Evolutionary conservation across 352 stramenopile species (phyloP).

Genomic region (Globisporangium iwayamae): DNA sequence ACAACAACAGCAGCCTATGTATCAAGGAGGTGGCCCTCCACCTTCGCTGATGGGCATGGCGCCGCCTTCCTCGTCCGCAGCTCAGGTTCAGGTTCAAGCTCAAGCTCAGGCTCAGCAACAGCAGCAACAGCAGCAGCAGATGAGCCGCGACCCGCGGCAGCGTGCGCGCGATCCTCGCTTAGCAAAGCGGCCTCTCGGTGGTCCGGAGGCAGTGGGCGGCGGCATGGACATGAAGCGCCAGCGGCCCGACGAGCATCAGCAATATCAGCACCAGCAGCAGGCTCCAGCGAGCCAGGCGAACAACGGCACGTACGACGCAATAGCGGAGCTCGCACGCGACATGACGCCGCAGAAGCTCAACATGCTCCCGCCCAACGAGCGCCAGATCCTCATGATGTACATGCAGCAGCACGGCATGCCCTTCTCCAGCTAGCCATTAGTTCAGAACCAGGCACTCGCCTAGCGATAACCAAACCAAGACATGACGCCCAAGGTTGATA

Average conservation of each 20-base stretch:
- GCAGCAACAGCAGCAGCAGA: conserved; percentile 16
- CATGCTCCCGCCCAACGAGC: conserved; percentile 71
- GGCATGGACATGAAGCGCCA: conserved; percentile 7
- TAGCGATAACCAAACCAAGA: background rate
- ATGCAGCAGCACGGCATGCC: conserved; percentile 84
- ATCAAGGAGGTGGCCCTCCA: conserved; percentile 16
- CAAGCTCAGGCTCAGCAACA: background rate
- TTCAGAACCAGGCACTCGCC: background rate
- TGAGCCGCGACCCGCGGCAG: conserved; percentile 48
- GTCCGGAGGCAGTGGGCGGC: background rate
- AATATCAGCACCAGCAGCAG: conserved; percentile 5
- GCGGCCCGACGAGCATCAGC: conserved; percentile 16
- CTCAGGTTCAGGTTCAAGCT: conserved; percentile 14
- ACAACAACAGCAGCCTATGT: conserved; percentile 1
- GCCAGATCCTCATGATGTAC: conserved; percentile 72
- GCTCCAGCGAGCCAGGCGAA: background rate
- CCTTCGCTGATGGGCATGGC: conserved; percentile 27
- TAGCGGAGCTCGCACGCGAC: conserved; percentile 67
- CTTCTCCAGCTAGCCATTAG: conserved; percentile 14
- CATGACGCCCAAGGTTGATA: conserved; percentile 1
- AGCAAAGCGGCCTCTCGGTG: conserved; percentile 19
- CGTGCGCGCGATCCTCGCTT: conserved; percentile 54
- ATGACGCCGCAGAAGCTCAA: conserved; percentile 83
- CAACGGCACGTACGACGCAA: conserved; percentile 48
- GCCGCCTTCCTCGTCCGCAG: conserved; percentile 15